phyloP scores from a whole-genome alignment of 2,329 filamentous ascomycete species.

The Aureobasidium sp. region DNA sequence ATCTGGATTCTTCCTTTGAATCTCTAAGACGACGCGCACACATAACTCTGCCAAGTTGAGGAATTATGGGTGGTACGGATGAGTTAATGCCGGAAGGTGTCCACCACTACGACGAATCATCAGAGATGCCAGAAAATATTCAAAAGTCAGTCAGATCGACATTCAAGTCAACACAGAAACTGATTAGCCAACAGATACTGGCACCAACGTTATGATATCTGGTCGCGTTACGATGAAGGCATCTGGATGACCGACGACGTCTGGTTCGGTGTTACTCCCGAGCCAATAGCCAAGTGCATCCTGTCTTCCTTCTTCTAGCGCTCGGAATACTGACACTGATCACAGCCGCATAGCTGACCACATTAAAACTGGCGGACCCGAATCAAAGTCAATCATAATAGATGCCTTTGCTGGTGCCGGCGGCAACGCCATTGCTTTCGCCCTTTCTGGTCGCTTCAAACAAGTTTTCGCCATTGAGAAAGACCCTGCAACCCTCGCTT shows the following conservation, averaged over 20 bases:
- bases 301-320: constrained; percentile 18
- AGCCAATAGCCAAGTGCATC: constrained; percentile 70
- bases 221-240: constrained; percentile 77
- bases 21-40: background rate
- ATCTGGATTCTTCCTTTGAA: background rate
- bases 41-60: background rate
- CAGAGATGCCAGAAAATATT: constrained; percentile 72
- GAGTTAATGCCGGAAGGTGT: constrained; percentile 30
- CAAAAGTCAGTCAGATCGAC: constrained; percentile 56
- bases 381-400: constrained; percentile 58
- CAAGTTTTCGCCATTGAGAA: constrained; percentile 84
- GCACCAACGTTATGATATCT: constrained; percentile 79
- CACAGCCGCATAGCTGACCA: constrained; percentile 68
- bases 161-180: background rate
- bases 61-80: background rate
- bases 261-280: constrained; percentile 96
- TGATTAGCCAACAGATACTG: constrained; percentile 59
- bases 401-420: constrained; percentile 89
- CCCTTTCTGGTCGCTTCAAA: constrained; percentile 67
- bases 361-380: constrained; percentile 47
- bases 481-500: constrained; percentile 69
- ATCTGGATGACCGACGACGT: constrained; percentile 86
- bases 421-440: constrained; percentile 93
- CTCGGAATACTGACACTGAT: constrained; percentile 21
- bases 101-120: constrained; percentile 62